phyloP scores from a whole-genome alignment of 169 alveolate genomes.

The Plasmodium cynomolgi region DNA sequence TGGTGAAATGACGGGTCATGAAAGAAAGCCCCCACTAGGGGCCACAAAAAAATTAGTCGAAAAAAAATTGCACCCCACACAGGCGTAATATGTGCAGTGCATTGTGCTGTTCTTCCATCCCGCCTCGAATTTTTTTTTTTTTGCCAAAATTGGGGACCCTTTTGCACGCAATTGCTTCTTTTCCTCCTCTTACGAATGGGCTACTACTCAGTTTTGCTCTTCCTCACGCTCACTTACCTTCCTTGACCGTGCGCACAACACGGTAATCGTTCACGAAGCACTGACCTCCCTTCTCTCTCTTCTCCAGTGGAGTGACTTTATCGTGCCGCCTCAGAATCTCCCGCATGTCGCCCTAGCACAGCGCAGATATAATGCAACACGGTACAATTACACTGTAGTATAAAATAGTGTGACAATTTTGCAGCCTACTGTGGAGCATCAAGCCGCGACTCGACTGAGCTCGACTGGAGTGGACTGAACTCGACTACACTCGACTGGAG shows the following conservation, averaged over 20 bases:
- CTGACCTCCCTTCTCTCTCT: background rate
- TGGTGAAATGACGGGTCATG: background rate
- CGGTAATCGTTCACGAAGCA: slow-evolving; percentile 1
- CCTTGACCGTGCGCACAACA: slow-evolving; percentile 2
- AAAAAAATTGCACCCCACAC: background rate
- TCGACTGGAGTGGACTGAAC: no score
- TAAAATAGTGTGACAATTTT: background rate
- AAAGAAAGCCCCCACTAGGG: background rate
- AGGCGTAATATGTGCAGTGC: background rate
- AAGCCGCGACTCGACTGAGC: background rate
- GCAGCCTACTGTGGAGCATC: background rate
- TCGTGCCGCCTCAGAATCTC: background rate
- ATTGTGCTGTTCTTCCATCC: background rate
- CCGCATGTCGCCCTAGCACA: background rate
- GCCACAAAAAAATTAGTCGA: background rate
- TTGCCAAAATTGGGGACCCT: background rate
- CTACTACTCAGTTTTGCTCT: background rate
- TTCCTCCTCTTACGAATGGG: background rate
- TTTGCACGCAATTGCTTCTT: background rate
- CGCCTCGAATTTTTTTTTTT: background rate
- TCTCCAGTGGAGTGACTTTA: background rate
- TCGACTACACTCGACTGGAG: no score
- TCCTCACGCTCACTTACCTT: background rate
- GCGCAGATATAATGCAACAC: background rate
- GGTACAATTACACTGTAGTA: background rate